Evolutionary conservation across 352 stramenopile species (phyloP).

Genomic region (Globisporangium apiculatum): DNA sequence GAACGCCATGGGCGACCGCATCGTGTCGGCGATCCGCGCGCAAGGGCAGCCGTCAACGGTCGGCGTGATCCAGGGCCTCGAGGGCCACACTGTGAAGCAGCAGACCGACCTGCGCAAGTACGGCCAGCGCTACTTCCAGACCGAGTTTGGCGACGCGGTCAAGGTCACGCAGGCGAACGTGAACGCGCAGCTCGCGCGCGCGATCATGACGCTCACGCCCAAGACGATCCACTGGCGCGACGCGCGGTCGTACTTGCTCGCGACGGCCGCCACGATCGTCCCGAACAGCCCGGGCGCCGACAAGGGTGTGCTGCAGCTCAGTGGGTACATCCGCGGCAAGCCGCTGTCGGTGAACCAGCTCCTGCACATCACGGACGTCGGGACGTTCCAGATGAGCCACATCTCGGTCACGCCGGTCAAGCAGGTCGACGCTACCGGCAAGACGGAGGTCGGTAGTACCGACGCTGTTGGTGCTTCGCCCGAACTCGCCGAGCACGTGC

Average conservation of each 20-base stretch:
- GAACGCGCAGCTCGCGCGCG: constrained; percentile 68
- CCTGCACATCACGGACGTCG: constrained; percentile 95
- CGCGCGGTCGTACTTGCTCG: constrained; percentile 83
- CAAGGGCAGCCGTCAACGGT: constrained; percentile 89
- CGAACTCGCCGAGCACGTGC: constrained; percentile 21
- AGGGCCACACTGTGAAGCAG: constrained; percentile 56
- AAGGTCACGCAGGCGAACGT: constrained; percentile 81
- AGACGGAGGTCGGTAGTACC: constrained; percentile 23
- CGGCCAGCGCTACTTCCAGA: constrained; percentile 84
- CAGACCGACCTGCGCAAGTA: constrained; percentile 81
- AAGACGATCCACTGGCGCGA: constrained; percentile 87
- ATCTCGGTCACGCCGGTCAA: constrained; percentile 50
- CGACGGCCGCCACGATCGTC: constrained; percentile 53
- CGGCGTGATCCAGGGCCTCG: constrained; percentile 80
- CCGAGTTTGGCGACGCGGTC: constrained; percentile 79
- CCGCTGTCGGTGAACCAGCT: constrained; percentile 94
- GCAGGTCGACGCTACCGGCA: constrained; percentile 31
- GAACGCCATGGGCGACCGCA: constrained; percentile 79
- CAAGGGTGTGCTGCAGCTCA: constrained; percentile 78
- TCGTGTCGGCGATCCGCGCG: constrained; percentile 89
- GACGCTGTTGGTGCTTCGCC: constrained; percentile 12
- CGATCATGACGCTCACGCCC: constrained; percentile 73
- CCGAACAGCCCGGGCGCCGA: constrained; percentile 46
- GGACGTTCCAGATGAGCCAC: constrained; percentile 88
- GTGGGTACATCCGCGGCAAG: constrained; percentile 93